Evolutionary conservation across 1,284 basidiomycete species (phyloP).

Genomic region (Lentinula novae-zelandiae): DNA sequence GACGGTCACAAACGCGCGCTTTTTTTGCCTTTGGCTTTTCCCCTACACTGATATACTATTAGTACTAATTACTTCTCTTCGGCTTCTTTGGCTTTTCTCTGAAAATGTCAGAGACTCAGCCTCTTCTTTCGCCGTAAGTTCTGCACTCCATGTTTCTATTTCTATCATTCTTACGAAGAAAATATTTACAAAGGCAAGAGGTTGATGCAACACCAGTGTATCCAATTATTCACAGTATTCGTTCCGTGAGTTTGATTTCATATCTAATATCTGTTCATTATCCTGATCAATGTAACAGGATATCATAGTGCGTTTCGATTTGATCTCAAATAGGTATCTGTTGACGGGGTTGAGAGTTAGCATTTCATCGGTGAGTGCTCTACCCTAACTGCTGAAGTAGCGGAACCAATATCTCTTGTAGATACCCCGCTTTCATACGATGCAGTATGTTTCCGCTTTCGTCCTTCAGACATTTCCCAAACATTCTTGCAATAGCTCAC

Average conservation of each 20-base stretch:
- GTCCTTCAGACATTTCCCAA: neutral
- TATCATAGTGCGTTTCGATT: slow-evolving; percentile 41
- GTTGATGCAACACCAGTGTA: slow-evolving; percentile 59
- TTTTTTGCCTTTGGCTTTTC: neutral
- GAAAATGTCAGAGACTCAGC: slow-evolving; percentile 14
- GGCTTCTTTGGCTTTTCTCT: neutral
- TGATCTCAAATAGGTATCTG: neutral
- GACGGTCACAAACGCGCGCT: neutral
- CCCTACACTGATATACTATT: neutral
- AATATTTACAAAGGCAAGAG: slow-evolving; percentile 36
- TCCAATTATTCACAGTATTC: slow-evolving; percentile 70
- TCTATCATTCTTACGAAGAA: neutral
- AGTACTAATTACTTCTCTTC: neutral
- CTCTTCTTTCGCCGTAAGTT: slow-evolving; percentile 12
- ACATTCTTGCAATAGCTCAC: slow-evolving; percentile 47
- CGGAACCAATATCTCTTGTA: slow-evolving; percentile 23
- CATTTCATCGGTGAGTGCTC: slow-evolving; percentile 53
- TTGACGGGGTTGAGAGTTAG: slow-evolving; percentile 27
- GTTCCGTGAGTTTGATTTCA: slow-evolving; percentile 38
- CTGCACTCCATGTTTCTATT: neutral
- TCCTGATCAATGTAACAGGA: slow-evolving; percentile 39
- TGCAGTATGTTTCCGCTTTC: slow-evolving; percentile 40
- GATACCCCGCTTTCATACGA: slow-evolving; percentile 78
- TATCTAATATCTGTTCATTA: neutral
- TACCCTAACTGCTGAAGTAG: slow-evolving; percentile 16